Percentiles rank a stretch among this genome's conserved stretches.
phyloP scores from a whole-genome alignment of 1,139 yeast species.

The Geotrichum phurueaensis region DNA sequence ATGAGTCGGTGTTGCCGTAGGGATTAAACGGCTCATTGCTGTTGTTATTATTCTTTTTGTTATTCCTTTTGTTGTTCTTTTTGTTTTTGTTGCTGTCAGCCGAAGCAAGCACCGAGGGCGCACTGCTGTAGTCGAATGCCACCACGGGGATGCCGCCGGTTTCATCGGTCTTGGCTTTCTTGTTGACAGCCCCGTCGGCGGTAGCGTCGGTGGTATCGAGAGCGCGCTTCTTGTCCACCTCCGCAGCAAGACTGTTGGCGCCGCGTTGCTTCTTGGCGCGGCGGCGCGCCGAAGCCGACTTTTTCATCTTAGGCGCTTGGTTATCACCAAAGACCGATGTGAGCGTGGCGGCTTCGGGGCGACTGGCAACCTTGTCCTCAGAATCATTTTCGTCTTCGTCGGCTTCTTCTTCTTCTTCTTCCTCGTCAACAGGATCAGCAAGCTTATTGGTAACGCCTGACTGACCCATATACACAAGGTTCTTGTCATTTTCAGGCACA shows the following conservation, averaged over 20 bases:
- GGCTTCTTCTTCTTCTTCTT: neutral
- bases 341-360: neutral
- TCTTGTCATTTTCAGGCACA: conserved; percentile 3
- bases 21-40: conserved; percentile 10
- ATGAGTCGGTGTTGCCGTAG: conserved; percentile 1
- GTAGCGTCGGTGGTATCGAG: neutral
- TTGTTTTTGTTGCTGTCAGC: neutral
- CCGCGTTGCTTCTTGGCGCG: conserved; percentile 3
- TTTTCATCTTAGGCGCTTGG: conserved; percentile 3
- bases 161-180: neutral
- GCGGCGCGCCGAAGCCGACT: conserved; percentile 3
- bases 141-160: neutral
- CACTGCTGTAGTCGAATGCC: conserved; percentile 15
- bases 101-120: conserved; percentile 13
- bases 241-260: neutral
- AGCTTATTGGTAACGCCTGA: conserved; percentile 4
- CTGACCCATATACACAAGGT: conserved; percentile 12
- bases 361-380: neutral
- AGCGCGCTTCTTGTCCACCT: conserved; percentile 1
- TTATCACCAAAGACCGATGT: neutral
- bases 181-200: neutral
- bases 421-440: neutral
- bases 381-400: neutral
- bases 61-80: neutral
- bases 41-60: conserved; percentile 1